These are phyloP conservation scores for Stagonosporopsis vannaccii DNA, from an alignment of 2,329 filamentous ascomycete genomes.

Conservation along the genomic window DNA sequence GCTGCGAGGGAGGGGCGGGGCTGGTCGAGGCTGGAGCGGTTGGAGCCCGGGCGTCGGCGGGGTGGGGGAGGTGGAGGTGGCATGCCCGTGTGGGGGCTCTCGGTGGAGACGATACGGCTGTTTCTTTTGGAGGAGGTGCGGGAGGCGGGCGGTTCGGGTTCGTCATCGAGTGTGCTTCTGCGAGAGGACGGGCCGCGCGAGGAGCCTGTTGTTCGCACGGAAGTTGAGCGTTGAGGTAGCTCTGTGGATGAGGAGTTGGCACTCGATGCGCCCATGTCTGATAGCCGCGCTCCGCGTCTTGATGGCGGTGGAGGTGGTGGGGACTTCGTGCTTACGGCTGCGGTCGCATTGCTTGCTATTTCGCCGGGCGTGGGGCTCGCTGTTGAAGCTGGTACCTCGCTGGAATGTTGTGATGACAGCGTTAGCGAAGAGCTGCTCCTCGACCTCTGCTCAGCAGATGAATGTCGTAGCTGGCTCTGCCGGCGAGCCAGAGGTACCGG, in stretches of 20 bases:
- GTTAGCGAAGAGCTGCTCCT: slow-evolving; percentile 48
- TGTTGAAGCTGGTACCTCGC: slow-evolving; percentile 24
- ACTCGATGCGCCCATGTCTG: slow-evolving; percentile 33
- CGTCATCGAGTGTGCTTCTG: slow-evolving; percentile 36
- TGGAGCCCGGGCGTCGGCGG: slow-evolving; percentile 44
- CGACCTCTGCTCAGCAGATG: slow-evolving; percentile 36
- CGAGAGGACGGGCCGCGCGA: slow-evolving; percentile 34
- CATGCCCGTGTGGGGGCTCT: slow-evolving; percentile 30
- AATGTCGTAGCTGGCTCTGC: slow-evolving; percentile 47
- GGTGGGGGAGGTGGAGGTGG: slow-evolving; percentile 42
- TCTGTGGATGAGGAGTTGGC: slow-evolving; percentile 42
- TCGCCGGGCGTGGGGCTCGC: slow-evolving; percentile 3
- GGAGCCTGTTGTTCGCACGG: slow-evolving; percentile 30
- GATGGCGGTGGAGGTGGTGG: slow-evolving; percentile 46
- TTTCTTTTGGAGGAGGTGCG: slow-evolving; percentile 41
- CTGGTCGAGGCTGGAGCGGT: slow-evolving; percentile 42
- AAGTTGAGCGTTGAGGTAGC: slow-evolving; percentile 30
- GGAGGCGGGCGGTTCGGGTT: slow-evolving; percentile 27
- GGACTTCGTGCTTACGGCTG: slow-evolving; percentile 28
- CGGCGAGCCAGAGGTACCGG: slow-evolving; percentile 46
- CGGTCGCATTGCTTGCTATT: slow-evolving; percentile 4
- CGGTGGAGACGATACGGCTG: slow-evolving; percentile 36
- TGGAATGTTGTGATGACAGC: slow-evolving; percentile 45
- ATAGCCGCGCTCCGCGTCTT: slow-evolving; percentile 41
- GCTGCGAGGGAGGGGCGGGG: slow-evolving; percentile 30